These are phyloP conservation scores for Fusarium pseudocircinatum DNA, from an alignment of 2,329 filamentous ascomycete species.

Conservation along the genomic window DNA sequence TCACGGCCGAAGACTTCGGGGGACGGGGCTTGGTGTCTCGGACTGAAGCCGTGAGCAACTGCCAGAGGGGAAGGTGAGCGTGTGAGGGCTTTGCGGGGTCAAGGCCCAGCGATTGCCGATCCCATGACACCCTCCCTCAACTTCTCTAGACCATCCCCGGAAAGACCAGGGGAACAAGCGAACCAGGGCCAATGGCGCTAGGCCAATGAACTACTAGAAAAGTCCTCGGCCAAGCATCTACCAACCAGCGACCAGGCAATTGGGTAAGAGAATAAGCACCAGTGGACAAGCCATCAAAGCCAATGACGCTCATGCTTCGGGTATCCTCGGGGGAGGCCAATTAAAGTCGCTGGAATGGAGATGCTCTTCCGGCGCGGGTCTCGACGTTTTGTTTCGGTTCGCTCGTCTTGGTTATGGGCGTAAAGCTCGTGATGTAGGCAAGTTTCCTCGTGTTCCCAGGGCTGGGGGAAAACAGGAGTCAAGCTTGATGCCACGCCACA, in stretches of 20 bases:
- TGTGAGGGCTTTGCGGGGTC: constrained; percentile 39
- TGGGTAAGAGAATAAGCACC: constrained; percentile 46
- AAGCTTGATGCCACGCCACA: constrained; percentile 5
- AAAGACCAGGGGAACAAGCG: constrained; percentile 34
- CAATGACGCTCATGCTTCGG: constrained; percentile 39
- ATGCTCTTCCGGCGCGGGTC: constrained; percentile 25
- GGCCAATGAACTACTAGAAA: constrained; percentile 31
- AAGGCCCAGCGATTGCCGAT: constrained; percentile 31
- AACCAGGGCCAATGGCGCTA: constrained; percentile 28
- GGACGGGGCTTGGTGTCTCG: constrained; percentile 27
- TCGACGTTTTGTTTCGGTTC: constrained; percentile 12
- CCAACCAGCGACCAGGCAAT: constrained; percentile 44
- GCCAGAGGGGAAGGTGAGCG: constrained; percentile 27
- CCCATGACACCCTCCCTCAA: constrained; percentile 40
- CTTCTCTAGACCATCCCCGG: constrained; percentile 2
- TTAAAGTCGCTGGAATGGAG: constrained; percentile 39
- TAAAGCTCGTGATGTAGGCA: constrained; percentile 32
- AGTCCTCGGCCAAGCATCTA: constrained; percentile 33
- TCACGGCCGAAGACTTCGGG: constrained; percentile 34
- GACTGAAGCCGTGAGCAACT: constrained; percentile 30
- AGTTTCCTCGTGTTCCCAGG: constrained; percentile 11
- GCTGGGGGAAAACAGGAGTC: constrained; percentile 2
- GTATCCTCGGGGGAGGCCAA: constrained; percentile 42
- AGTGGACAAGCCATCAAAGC: constrained; percentile 37
- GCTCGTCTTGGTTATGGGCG: constrained; percentile 1